Base-by-base conservation (phyloP, 306 rosid species). In the Gastrolobium bilobum region DNA sequence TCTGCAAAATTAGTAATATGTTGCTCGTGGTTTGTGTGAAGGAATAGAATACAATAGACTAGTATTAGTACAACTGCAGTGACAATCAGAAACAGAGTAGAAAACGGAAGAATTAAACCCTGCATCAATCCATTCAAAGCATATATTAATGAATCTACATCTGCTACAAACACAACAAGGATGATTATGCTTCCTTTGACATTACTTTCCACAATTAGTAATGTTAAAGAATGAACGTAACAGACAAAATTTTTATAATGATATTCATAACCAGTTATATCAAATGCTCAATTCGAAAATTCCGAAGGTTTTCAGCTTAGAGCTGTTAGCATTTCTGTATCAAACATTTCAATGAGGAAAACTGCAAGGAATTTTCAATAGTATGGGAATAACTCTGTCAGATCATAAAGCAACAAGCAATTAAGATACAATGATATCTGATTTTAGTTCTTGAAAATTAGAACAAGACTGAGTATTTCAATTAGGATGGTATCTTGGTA, bases 21-120 rank as follows among this genome's bases (percentile, higher is more conserved):
- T 0, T 51, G 76, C 57, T 9, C 33, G 10, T 53, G 47, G 31
- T 7, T 7, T 40, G 50, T 34, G 37, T 31, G 68, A 60, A 68
- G 29, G 51, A 10, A 54, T 44, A 62, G 4, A 40, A 58, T 40
- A 46, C 47, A 10, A 47, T 15, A 79, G 13, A 47, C 30, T 2
- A 37, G 15, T 8, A 35, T 14, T 50, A 37, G 15, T 8, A 35
- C 10, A 39, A 68, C 15, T 58, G 43, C 4, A 37, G 77, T 44
- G 35, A 37, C 3, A 31, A 37, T 47, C 11, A 76, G 73, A 62
- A 37, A 20, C 26, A 20, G 15, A 26, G 50, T 50, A 51, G 33
- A 33, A 76, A 30, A 65, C 20, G 52, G 34, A 64, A 65, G 10
- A 51, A 39, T 61, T 15, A 75, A 20, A 51, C 54, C 66, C 64